phyloP scores from a whole-genome alignment of 108 stramenopile genomes.

The Cyclostephanos invisitatus region DNA sequence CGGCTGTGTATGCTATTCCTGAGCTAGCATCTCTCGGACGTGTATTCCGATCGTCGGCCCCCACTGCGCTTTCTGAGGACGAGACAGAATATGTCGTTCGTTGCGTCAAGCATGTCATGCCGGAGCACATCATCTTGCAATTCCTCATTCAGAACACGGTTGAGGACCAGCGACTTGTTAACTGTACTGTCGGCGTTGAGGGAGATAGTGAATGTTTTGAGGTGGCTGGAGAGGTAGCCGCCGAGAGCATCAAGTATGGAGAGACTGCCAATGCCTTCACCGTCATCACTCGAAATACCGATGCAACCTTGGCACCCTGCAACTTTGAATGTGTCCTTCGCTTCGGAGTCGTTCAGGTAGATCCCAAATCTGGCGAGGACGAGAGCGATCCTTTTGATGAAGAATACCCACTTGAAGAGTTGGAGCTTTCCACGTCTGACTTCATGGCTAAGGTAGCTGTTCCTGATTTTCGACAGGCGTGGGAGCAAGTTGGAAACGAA shows the following conservation, averaged over 20 bases:
- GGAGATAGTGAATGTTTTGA: constrained; percentile 56
- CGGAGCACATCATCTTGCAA: constrained; percentile 81
- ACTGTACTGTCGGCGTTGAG: constrained; percentile 75
- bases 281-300: constrained; percentile 52
- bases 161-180: constrained; percentile 74
- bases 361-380: constrained; percentile 72
- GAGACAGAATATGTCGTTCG: constrained; percentile 83
- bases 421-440: constrained; percentile 75
- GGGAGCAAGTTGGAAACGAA: constrained; percentile 74
- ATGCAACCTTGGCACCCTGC: constrained; percentile 45
- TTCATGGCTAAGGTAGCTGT: constrained; percentile 83
- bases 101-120: constrained; percentile 85
- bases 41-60: constrained; percentile 62
- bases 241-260: constrained; percentile 60
- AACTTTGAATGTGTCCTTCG: constrained; percentile 66
- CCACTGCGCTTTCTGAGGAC: constrained; percentile 62
- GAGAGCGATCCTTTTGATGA: constrained; percentile 74
- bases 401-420: constrained; percentile 84
- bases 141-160: constrained; percentile 88
- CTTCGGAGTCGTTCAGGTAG: constrained; percentile 66
- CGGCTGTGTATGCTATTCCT: constrained; percentile 69
- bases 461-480: constrained; percentile 72
- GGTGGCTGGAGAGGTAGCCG: constrained; percentile 53
- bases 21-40: constrained; percentile 72
- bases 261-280: constrained; percentile 71